phyloP scores from a whole-genome alignment of 2,329 filamentous ascomycete genomes.

The Bipolaris gigantea region DNA sequence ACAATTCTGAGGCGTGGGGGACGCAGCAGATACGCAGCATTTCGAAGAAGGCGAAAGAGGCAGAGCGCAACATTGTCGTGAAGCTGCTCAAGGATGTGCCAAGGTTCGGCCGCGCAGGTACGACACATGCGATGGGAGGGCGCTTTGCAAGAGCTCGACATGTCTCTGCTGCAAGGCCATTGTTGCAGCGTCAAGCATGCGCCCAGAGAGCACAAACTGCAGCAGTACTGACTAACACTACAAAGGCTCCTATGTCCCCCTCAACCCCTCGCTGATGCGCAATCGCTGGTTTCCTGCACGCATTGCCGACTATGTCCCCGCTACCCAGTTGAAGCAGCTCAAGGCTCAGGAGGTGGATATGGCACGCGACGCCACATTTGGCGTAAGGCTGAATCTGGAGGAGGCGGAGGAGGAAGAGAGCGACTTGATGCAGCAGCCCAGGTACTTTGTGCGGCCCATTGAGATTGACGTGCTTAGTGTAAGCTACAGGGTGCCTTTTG shows the following conservation, averaged over 20 bases:
- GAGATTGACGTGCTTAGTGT: slow-evolving; percentile 48
- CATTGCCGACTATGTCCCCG: slow-evolving; percentile 57
- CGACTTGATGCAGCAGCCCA: slow-evolving; percentile 17
- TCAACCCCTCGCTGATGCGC: slow-evolving; percentile 58
- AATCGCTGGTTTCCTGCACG: slow-evolving; percentile 57
- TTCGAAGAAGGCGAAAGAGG: slow-evolving; percentile 50
- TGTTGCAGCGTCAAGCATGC: slow-evolving; percentile 1
- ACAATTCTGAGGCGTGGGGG: slow-evolving; percentile 32
- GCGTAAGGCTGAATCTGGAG: slow-evolving; percentile 34
- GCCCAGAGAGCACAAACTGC: not conserved
- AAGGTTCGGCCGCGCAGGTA: slow-evolving; percentile 52
- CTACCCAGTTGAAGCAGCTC: slow-evolving; percentile 50
- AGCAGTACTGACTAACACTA: slow-evolving; percentile 21
- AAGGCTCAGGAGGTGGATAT: slow-evolving; percentile 49
- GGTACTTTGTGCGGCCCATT: slow-evolving; percentile 42
- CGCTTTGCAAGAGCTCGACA: not conserved
- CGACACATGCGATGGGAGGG: slow-evolving; percentile 5
- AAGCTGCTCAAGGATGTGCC: slow-evolving; percentile 56
- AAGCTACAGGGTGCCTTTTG: slow-evolving; percentile 12
- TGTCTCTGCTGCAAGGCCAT: not conserved
- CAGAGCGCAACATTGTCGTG: slow-evolving; percentile 51
- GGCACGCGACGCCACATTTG: slow-evolving; percentile 53
- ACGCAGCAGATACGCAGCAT: slow-evolving; percentile 49
- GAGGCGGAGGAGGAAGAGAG: slow-evolving; percentile 32
- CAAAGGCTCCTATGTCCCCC: slow-evolving; percentile 56